A percentile compares a stretch with the other conserved stretches of the same genome.
Evolutionary conservation across 768 basidiomycete genomes (phyloP).

Genomic region (Calocybe indica): DNA sequence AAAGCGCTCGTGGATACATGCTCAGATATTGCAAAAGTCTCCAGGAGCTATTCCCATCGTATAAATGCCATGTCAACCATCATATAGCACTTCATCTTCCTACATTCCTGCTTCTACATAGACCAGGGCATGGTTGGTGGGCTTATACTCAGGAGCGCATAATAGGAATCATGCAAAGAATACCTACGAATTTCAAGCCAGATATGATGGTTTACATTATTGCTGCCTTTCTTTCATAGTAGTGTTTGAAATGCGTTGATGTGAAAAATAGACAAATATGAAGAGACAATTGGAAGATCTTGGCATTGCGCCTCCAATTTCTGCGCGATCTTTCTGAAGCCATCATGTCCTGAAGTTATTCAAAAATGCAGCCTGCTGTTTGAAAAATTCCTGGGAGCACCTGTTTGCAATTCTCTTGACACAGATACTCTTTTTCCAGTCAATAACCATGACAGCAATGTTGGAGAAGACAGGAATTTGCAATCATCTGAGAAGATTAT

Average conservation of each 20-base stretch:
- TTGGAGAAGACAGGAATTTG: no score
- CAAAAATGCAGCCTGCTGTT: constrained; percentile 1
- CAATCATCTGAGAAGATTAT: no score
- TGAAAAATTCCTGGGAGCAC: neutral
- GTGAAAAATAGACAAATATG: constrained; percentile 5
- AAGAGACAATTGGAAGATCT: constrained; percentile 9
- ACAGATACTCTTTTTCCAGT: no score
- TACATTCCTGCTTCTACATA: constrained; percentile 21
- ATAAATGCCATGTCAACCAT: constrained; percentile 26
- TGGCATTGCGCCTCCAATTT: constrained; percentile 9
- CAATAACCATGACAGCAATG: no score
- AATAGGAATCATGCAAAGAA: constrained; percentile 24
- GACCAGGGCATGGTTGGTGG: constrained; percentile 30
- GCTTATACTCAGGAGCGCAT: constrained; percentile 28
- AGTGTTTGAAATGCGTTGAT: no score
- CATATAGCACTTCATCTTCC: constrained; percentile 34
- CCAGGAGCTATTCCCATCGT: constrained; percentile 21
- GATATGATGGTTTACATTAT: constrained; percentile 12
- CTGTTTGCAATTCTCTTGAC: no score
- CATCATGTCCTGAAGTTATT: constrained; percentile 2
- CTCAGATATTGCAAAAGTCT: constrained; percentile 23
- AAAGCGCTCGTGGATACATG: constrained; percentile 21
- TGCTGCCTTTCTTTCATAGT: no score
- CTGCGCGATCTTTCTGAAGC: constrained; percentile 9
- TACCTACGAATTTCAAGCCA: constrained; percentile 22